Evolutionary conservation across 2,329 filamentous ascomycete genomes (phyloP), one percentile per base, ranked within the genome.

Genomic region (Arthrobotrys megalospora): DNA sequence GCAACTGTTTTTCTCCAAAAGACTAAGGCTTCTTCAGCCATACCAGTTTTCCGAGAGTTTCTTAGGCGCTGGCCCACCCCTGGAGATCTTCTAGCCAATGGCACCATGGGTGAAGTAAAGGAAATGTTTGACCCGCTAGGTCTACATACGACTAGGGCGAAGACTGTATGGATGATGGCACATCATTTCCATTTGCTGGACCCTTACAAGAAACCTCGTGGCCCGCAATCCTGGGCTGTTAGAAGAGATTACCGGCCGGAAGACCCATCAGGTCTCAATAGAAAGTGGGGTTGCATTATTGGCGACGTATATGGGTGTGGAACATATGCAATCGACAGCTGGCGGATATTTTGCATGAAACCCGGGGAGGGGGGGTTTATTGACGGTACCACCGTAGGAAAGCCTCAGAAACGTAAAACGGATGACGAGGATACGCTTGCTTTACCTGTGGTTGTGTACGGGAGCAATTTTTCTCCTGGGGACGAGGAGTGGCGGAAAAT

Each of bases 401-500:
- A 64, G 41, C 50, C 62, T 19, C 68, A 68, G 55, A 66, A 52
- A 34, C 58, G 50, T 38, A 55, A 65, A 48, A 47, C 38, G 34
- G 38, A 16, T 43, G 32, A 50, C 21, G 45, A 70, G 7, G 52
- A 43, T 14, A 36, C 36, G 12, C 3, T 34, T 62, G 14, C 68
- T 3, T 63, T 63, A 19, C 68, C 64, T 12, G 16, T 19, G 32
- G 55, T 41, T 11, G 45, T 36, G n/a, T 79, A 75, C 38, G 69
- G 16, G 21, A 48, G 63, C 14, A 36, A 60, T 11, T 79, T 73
- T 58, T 43, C 53, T 19, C 69, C 63, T 6, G 76, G 76, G 24
- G 76, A 79, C n/a, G 76, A 79, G 24, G 76, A 79, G 38, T 79
- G 76, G 76, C 76, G 76, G 53, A 73, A 55, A 28, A 65, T 79